Conservation (phyloP, 345 rosid genomes). For the Reutealis trisperma region DNA sequence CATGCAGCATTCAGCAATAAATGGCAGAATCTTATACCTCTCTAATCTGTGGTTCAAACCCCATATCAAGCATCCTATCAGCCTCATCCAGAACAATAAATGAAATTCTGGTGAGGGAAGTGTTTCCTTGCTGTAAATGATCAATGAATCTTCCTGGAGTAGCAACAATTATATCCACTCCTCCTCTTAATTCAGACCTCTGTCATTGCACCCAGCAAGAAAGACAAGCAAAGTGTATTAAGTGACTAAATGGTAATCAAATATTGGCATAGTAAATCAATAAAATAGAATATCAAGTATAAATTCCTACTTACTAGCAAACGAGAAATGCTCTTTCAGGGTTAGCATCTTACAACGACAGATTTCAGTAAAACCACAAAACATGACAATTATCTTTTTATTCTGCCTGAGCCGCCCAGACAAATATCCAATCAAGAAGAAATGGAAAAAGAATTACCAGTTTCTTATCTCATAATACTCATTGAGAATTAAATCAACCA, state of each 20-base stretch:
- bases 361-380: not conserved
- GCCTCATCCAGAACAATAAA: slow-evolving; percentile 49
- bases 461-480: not conserved
- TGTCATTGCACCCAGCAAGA: slow-evolving; percentile 18
- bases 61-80: slow-evolving; percentile 53
- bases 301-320: not conserved
- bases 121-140: slow-evolving; percentile 44
- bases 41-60: slow-evolving; percentile 49
- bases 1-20: not conserved
- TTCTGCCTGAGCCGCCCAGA: not conserved
- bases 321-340: not conserved
- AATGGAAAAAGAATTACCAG: not conserved
- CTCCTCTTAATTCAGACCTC: slow-evolving; percentile 39
- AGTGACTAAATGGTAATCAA: not conserved
- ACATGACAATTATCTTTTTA: not conserved
- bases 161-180: slow-evolving; percentile 42
- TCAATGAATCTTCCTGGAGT: slow-evolving; percentile 52
- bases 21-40: slow-evolving; percentile 28
- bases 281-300: not conserved
- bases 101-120: slow-evolving; percentile 35
- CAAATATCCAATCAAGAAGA: not conserved
- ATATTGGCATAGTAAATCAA: not conserved
- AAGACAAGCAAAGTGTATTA: not conserved
- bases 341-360: not conserved
- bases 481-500: not conserved